phyloP scores from a whole-genome alignment of 2,329 filamentous ascomycete species.

The Tolypocladium inflatum region DNA sequence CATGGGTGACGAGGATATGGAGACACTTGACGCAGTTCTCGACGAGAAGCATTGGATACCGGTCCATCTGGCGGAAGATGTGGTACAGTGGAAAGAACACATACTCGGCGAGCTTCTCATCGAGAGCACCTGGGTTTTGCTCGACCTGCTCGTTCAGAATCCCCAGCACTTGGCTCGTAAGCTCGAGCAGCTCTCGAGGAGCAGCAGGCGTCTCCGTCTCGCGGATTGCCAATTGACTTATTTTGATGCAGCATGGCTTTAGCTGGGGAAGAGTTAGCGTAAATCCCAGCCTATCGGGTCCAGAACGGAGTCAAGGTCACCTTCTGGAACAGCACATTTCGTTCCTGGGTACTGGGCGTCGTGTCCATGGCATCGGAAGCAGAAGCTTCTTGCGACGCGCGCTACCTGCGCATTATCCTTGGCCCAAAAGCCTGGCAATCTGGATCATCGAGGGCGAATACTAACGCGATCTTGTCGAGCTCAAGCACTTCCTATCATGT shows the following conservation, averaged over 20 bases:
- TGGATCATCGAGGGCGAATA: neutral
- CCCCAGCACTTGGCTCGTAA: slow-evolving; percentile 33
- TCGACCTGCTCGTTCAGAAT: slow-evolving; percentile 36
- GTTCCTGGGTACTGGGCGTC: slow-evolving; percentile 6
- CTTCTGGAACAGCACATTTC: slow-evolving; percentile 28
- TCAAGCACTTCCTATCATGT: neutral
- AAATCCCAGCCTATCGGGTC: too few relatives aligned
- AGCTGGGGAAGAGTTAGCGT: slow-evolving; percentile 32
- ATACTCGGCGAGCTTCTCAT: slow-evolving; percentile 85
- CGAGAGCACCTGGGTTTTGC: slow-evolving; percentile 43
- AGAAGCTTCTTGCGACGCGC: neutral
- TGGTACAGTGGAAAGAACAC: slow-evolving; percentile 88
- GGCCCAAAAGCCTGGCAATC: neutral
- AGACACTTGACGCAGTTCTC: slow-evolving; percentile 73
- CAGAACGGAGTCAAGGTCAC: slow-evolving; percentile 10
- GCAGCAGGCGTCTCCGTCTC: slow-evolving; percentile 30
- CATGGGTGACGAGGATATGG: slow-evolving; percentile 60
- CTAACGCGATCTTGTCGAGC: neutral
- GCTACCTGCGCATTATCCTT: neutral
- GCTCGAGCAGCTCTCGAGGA: slow-evolving; percentile 33
- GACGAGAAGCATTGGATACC: slow-evolving; percentile 59
- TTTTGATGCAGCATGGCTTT: slow-evolving; percentile 51
- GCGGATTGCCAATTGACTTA: slow-evolving; percentile 47
- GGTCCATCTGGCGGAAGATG: slow-evolving; percentile 67
- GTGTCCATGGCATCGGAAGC: slow-evolving; percentile 9